phyloP scores from a whole-genome alignment of 495 filamentous ascomycete genomes.

The Parachaetomium inaequale region DNA sequence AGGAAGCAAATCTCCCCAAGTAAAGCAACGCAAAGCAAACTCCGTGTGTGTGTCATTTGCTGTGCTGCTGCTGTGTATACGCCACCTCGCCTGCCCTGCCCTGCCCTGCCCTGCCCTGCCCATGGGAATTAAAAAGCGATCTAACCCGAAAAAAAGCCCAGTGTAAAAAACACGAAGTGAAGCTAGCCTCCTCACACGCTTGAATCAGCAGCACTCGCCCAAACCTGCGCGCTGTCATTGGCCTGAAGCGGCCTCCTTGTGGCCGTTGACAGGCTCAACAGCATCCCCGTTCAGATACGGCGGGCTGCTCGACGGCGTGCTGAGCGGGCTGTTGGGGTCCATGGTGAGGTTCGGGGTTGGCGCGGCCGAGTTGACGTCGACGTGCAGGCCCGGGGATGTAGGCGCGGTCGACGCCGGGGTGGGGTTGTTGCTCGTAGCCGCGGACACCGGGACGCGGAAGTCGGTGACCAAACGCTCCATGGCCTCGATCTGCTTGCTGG shows the following conservation, averaged over 20 bases:
- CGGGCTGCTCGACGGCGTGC: conserved; percentile 58
- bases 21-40: not conserved
- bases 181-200: not conserved
- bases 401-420: conserved; percentile 27
- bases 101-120: not conserved
- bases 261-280: conserved; percentile 38
- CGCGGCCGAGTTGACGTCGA: conserved; percentile 50
- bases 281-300: conserved; percentile 57
- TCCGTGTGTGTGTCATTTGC: not conserved
- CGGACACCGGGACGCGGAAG: conserved; percentile 36
- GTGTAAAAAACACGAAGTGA: not conserved
- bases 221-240: not conserved
- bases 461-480: conserved; percentile 54
- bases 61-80: too few species aligned
- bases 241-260: not conserved
- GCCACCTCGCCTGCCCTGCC: too few species aligned
- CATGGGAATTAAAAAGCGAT: not conserved
- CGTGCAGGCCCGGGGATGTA: conserved; percentile 38
- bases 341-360: conserved; percentile 59
- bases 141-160: conserved; percentile 5
- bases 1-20: too few species aligned
- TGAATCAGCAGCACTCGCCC: not conserved
- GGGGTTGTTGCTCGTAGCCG: conserved; percentile 9
- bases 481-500: conserved; percentile 72
- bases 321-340: conserved; percentile 63